Percentiles rank a stretch among this genome's conserved stretches.
Evolutionary conservation across 73 alveolate species (phyloP).

Genomic region (Tetrahymena malaccensis): DNA sequence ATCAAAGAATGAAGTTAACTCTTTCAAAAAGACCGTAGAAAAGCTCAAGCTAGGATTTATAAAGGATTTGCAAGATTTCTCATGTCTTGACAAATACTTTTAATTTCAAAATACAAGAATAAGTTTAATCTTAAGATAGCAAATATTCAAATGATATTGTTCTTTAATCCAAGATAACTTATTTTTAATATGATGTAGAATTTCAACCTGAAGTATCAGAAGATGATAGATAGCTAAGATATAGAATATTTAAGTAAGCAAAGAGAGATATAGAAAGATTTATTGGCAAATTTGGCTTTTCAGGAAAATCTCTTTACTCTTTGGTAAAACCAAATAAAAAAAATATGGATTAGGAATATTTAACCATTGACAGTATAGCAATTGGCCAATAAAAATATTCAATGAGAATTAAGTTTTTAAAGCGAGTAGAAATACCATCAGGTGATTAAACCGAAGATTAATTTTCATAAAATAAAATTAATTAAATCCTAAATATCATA

Average conservation of each 20-base stretch:
- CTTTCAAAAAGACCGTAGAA: too few species aligned
- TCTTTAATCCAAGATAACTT: neutral
- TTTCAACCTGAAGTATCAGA: neutral
- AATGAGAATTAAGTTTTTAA: neutral
- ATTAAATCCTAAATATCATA: neutral
- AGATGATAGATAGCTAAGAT: neutral
- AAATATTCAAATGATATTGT: too few species aligned
- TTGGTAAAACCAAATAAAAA: neutral
- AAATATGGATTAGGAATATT: neutral
- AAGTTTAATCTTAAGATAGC: too few species aligned
- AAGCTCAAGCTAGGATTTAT: too few species aligned
- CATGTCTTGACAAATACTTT: too few species aligned
- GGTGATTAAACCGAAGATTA: neutral
- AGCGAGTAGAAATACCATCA: neutral
- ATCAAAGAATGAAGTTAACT: too few species aligned
- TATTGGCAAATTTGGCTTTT: neutral
- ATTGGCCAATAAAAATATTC: neutral
- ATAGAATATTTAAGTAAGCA: neutral
- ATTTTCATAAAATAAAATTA: neutral
- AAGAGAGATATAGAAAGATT: neutral
- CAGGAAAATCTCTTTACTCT: neutral
- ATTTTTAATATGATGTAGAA: neutral
- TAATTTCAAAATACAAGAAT: too few species aligned
- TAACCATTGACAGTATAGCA: neutral
- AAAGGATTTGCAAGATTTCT: too few species aligned